phyloP scores from a whole-genome alignment of 352 stramenopile species.

The Pythium periplocum region DNA sequence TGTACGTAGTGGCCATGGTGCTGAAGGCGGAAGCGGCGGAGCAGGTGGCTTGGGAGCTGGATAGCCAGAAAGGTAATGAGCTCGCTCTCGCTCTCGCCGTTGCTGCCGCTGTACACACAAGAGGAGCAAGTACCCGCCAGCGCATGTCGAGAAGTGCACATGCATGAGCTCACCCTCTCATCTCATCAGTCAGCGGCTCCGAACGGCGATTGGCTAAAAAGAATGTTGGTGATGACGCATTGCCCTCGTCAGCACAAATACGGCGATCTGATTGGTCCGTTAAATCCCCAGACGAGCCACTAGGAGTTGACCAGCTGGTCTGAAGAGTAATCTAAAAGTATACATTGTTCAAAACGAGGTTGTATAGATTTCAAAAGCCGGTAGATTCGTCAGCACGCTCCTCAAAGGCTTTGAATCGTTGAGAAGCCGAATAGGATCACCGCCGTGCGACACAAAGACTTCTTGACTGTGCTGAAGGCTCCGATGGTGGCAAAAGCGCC shows the following conservation, averaged over 20 bases:
- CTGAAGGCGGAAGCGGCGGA: background rate
- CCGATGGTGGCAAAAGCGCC: too few species aligned
- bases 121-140: background rate
- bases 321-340: too few species aligned
- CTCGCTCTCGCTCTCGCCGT: background rate
- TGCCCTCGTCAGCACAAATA: too few species aligned
- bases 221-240: too few species aligned
- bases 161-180: background rate
- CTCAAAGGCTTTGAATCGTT: conserved; percentile 13
- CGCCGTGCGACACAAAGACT: conserved; percentile 23
- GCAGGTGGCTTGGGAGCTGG: background rate
- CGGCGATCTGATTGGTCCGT: too few species aligned
- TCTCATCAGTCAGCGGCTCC: background rate
- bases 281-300: too few species aligned
- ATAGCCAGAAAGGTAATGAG: background rate
- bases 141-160: background rate
- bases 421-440: conserved; percentile 47
- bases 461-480: too few species aligned
- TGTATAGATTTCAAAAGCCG: too few species aligned
- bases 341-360: too few species aligned
- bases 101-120: background rate
- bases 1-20: conserved; percentile 6
- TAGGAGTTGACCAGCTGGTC: too few species aligned
- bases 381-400: too few species aligned
- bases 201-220: too few species aligned